Conservation (phyloP, 129 eudicot genomes). For the Oenanthe sinensis region DNA sequence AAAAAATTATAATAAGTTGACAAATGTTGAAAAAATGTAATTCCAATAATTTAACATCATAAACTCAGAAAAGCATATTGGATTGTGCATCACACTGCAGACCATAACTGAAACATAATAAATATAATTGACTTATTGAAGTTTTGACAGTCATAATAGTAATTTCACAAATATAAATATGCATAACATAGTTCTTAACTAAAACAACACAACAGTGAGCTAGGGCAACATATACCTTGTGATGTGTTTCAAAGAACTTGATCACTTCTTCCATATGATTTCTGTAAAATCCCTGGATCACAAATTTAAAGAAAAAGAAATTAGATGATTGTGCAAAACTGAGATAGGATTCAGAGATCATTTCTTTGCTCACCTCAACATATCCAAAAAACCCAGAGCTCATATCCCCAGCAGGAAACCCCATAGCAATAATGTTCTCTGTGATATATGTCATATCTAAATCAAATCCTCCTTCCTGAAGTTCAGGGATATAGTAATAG, state of each 20-base stretch:
- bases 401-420: constrained; percentile 98
- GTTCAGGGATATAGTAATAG: constrained; percentile 6
- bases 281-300: constrained; percentile 78
- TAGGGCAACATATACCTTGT: constrained; percentile 46
- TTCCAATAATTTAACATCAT: not conserved
- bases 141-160: constrained; percentile 1
- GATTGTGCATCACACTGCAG: not conserved
- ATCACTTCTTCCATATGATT: constrained; percentile 99
- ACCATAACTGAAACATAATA: not conserved
- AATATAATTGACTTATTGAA: not conserved
- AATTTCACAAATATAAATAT: not conserved
- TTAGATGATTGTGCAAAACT: not conserved
- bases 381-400: constrained; percentile 96
- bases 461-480: constrained; percentile 90
- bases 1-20: not conserved
- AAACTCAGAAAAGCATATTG: not conserved
- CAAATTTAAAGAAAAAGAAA: constrained; percentile 5
- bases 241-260: constrained; percentile 84
- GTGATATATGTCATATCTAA: constrained; percentile 93
- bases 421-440: constrained; percentile 96
- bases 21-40: not conserved
- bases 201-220: not conserved
- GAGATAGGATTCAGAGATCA: not conserved
- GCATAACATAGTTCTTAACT: not conserved
- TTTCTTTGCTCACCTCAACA: constrained; percentile 46